These are phyloP conservation scores for Rhizoclosmatium sp. DNA, from an alignment of 192 early-diverging fungal genomes.

Conservation along the genomic window DNA sequence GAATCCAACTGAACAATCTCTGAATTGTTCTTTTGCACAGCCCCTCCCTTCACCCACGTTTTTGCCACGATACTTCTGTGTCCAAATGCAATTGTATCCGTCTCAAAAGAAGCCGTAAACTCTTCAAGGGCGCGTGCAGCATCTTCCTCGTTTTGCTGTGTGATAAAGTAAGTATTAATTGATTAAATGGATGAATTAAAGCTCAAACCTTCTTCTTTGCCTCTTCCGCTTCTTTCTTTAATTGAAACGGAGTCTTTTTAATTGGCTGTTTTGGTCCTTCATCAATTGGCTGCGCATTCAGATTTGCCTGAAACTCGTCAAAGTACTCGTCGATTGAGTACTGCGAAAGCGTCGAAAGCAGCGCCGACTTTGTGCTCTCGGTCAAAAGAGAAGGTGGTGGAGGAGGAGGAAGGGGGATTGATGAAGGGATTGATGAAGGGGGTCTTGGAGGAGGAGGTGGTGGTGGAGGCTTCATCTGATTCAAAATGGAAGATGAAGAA, in stretches of 20 bases:
- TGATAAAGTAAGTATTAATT: background rate
- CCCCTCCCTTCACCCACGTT: conserved; percentile 55
- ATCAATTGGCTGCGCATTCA: background rate
- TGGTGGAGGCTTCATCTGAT: too few species aligned
- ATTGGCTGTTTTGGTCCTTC: background rate
- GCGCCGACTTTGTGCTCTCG: background rate
- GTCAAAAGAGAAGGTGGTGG: background rate
- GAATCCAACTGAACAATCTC: conserved; percentile 16
- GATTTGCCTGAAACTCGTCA: conserved; percentile 22
- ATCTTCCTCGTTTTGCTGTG: conserved; percentile 74
- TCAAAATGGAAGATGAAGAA: too few species aligned
- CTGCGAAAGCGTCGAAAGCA: background rate
- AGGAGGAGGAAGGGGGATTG: background rate
- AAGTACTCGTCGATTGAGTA: conserved; percentile 25
- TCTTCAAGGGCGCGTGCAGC: conserved; percentile 79
- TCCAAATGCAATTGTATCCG: conserved; percentile 40
- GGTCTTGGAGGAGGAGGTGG: too few species aligned
- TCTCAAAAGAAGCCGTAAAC: conserved; percentile 83
- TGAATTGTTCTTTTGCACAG: conserved; percentile 37
- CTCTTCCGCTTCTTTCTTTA: conserved; percentile 78
- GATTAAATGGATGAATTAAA: background rate
- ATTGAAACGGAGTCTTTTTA: conserved; percentile 78
- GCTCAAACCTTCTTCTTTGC: conserved; percentile 71
- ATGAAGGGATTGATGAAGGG: too few species aligned
- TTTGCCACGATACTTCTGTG: conserved; percentile 30